phyloP scores from a whole-genome alignment of 2,329 filamentous ascomycete species.

The Ramularia collo-cygni region DNA sequence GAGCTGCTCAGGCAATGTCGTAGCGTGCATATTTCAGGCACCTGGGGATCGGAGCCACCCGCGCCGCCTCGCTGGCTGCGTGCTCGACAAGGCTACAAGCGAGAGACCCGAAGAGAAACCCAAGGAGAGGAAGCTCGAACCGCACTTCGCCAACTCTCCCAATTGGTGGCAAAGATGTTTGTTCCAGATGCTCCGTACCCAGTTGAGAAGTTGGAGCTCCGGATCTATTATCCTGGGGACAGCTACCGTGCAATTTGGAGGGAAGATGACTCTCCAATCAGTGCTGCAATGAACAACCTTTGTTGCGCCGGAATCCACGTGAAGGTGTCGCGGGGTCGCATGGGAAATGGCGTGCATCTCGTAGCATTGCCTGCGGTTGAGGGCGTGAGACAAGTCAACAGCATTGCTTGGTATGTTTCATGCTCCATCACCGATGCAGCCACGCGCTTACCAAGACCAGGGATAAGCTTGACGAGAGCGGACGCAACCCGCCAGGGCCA shows the following conservation, averaged over 20 bases:
- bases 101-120: conserved; percentile 13
- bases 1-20: conserved; percentile 35
- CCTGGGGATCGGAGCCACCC: conserved; percentile 5
- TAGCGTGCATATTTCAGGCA: conserved; percentile 36
- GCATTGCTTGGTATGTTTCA: conserved; percentile 23
- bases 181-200: conserved; percentile 17
- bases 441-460: background rate
- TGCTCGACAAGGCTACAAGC: background rate
- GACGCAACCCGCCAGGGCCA: conserved; percentile 18
- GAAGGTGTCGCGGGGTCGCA: conserved; percentile 28
- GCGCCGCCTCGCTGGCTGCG: too few species aligned
- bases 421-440: too few species aligned
- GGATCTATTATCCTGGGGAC: conserved; percentile 35
- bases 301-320: conserved; percentile 33
- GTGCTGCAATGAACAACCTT: conserved; percentile 33
- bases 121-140: conserved; percentile 17
- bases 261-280: conserved; percentile 32
- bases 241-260: conserved; percentile 34
- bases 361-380: conserved; percentile 13
- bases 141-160: conserved; percentile 27
- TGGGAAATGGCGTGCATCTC: conserved; percentile 29
- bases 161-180: conserved; percentile 30
- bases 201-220: conserved; percentile 32
- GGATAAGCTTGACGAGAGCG: conserved; percentile 24
- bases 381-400: conserved; percentile 19